phyloP scores from a whole-genome alignment of 768 basidiomycete species.

The Termitomyces eurrhizus region DNA sequence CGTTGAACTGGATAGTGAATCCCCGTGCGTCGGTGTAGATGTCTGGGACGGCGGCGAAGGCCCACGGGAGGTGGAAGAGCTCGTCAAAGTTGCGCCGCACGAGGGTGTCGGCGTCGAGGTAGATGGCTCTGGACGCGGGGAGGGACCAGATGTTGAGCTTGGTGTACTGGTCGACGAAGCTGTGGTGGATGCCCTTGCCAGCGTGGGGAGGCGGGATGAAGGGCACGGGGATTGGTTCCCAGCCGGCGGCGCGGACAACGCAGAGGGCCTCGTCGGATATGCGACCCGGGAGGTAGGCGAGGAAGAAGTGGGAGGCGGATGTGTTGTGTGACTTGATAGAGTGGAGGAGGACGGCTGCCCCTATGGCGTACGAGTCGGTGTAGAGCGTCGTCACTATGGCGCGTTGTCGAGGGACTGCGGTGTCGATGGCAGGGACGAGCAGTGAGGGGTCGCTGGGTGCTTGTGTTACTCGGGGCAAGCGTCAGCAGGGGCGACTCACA shows the following conservation, averaged over 20 bases:
- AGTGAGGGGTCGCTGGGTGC: conserved; percentile 16
- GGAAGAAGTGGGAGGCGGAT: conserved; percentile 19
- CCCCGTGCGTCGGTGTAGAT: conserved; percentile 27
- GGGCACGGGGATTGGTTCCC: conserved; percentile 30
- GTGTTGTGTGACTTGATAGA: conserved; percentile 21
- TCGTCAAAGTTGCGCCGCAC: conserved; percentile 40
- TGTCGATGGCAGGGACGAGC: conserved; percentile 1
- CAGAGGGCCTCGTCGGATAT: conserved; percentile 37
- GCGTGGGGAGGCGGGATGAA: conserved; percentile 34
- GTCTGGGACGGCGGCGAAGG: conserved; percentile 39
- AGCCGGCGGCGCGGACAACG: conserved; percentile 33
- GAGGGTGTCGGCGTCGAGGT: conserved; percentile 41
- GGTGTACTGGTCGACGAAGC: conserved; percentile 40
- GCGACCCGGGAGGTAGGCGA: conserved; percentile 25
- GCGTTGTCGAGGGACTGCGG: conserved; percentile 8
- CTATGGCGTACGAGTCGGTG: conserved; percentile 25
- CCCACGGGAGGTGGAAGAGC: conserved; percentile 37
- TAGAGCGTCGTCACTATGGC: conserved; percentile 26
- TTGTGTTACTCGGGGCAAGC: no score
- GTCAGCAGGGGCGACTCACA: conserved; percentile 13
- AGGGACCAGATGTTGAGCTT: conserved; percentile 40
- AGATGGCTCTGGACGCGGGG: conserved; percentile 31
- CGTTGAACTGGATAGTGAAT: conserved; percentile 35
- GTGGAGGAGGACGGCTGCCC: conserved; percentile 25
- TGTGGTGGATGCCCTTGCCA: conserved; percentile 30